phyloP scores from a whole-genome alignment of 306 rosid species.

The Alnus glutinosa region DNA sequence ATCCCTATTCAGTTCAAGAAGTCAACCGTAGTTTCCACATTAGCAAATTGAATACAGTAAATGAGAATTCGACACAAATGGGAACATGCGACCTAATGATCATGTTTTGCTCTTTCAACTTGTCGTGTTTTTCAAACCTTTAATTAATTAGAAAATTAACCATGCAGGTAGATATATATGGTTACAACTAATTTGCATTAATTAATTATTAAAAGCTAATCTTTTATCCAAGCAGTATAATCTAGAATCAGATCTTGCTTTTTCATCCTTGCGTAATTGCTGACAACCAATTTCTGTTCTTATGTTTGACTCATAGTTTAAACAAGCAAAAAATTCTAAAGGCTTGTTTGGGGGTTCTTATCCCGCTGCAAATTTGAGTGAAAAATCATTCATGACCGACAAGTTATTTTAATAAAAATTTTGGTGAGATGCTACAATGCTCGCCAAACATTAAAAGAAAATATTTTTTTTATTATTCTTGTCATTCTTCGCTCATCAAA shows the following conservation, averaged over 20 bases:
- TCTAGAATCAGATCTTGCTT: conserved; percentile 22
- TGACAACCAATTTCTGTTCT: neutral
- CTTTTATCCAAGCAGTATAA: conserved; percentile 13
- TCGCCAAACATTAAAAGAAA: too few species aligned
- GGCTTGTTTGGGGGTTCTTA: too few species aligned
- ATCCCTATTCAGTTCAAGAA: neutral
- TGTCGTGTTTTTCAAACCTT: conserved; percentile 11
- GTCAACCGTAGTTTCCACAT: neutral
- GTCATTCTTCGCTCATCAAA: too few species aligned
- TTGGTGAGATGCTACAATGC: too few species aligned
- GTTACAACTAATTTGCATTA: conserved; percentile 19
- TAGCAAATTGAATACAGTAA: neutral
- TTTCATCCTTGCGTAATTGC: conserved; percentile 6
- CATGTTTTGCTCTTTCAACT: neutral
- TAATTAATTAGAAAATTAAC: neutral
- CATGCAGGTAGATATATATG: conserved; percentile 2
- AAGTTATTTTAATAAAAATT: too few species aligned
- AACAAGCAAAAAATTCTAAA: too few species aligned
- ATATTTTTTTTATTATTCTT: too few species aligned
- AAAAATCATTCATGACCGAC: too few species aligned
- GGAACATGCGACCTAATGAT: conserved; percentile 10
- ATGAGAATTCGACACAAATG: conserved; percentile 5
- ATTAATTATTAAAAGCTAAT: neutral
- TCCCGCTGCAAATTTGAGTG: too few species aligned
- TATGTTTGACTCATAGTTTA: too few species aligned